phyloP scores from a whole-genome alignment of 306 rosid genomes.

The Elaeagnus macrophylla region DNA sequence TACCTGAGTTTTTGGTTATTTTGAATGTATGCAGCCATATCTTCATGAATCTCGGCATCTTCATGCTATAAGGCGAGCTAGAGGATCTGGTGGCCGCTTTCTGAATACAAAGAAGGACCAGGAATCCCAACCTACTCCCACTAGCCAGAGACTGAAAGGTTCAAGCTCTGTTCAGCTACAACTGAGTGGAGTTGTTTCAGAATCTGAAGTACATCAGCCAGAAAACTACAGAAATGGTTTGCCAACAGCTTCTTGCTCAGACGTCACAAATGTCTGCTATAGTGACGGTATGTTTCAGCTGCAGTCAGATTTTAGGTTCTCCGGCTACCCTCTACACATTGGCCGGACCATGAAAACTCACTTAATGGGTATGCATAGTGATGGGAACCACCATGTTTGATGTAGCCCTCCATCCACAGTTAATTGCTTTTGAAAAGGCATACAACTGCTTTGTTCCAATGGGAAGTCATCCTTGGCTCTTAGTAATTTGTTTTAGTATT shows the following conservation, averaged over 20 bases:
- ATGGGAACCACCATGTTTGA: constrained; percentile 29
- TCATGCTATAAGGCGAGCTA: constrained; percentile 64
- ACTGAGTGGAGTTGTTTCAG: constrained; percentile 18
- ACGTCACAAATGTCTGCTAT: constrained; percentile 23
- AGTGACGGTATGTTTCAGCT: constrained; percentile 20
- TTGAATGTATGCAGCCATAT: constrained; percentile 48
- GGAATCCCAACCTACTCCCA: constrained; percentile 18
- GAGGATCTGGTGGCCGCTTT: constrained; percentile 72
- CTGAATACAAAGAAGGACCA: constrained; percentile 38
- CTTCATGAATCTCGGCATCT: constrained; percentile 66
- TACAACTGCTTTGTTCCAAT: constrained; percentile 20
- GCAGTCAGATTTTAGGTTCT: constrained; percentile 35
- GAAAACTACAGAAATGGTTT: constrained; percentile 30
- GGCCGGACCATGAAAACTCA: constrained; percentile 26
- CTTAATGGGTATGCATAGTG: constrained; percentile 21
- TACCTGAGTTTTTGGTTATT: too few species aligned
- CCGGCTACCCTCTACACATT: constrained; percentile 36
- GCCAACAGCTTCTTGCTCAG: constrained; percentile 27
- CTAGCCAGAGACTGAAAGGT: constrained; percentile 18
- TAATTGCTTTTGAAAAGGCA: constrained; percentile 18
- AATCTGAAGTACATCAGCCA: constrained; percentile 22
- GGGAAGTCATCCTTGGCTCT: constrained; percentile 87
- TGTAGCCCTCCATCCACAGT: constrained; percentile 22
- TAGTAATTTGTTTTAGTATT: constrained; percentile 6
- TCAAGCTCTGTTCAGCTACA: constrained; percentile 21